phyloP scores from a whole-genome alignment of 495 filamentous ascomycete genomes.

The Stereocaulon alpinum region DNA sequence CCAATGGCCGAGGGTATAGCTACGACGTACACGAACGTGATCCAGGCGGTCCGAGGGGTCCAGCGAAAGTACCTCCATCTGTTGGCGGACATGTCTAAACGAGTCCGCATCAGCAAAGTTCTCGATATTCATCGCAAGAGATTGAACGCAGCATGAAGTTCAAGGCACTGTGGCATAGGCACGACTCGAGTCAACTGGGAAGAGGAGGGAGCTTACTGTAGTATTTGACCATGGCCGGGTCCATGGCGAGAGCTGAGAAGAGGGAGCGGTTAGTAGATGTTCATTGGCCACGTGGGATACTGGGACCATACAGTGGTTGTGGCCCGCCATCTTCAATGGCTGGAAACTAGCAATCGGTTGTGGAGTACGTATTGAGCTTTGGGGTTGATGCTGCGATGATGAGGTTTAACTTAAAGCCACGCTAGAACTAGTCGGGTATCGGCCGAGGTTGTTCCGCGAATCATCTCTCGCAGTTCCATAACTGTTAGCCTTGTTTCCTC shows the following conservation, averaged over 20 bases:
- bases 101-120: not conserved
- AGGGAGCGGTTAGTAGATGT: slow-evolving; percentile 16
- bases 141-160: not conserved
- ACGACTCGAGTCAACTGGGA: slow-evolving; percentile 16
- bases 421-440: no score
- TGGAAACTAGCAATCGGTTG: no score
- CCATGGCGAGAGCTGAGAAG: slow-evolving; percentile 47
- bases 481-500: no score
- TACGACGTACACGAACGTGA: slow-evolving; percentile 64
- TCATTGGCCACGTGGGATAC: not conserved
- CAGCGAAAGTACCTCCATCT: slow-evolving; percentile 94
- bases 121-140: not conserved
- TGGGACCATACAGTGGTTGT: slow-evolving; percentile 24
- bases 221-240: slow-evolving; percentile 71
- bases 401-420: no score
- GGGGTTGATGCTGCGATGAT: no score
- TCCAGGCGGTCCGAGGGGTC: slow-evolving; percentile 68
- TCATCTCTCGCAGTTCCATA: no score
- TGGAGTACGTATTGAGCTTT: no score
- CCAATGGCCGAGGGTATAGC: slow-evolving; percentile 59
- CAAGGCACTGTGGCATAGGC: not conserved
- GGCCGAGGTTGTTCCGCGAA: no score
- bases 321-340: slow-evolving; percentile 13
- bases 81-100: slow-evolving; percentile 68
- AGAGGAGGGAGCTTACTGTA: slow-evolving; percentile 45